A percentile compares a stretch with the other conserved stretches of the same genome.
These are phyloP conservation scores for Lactarius evosmus DNA, from an alignment of 768 basidiomycete species.

Conservation along the genomic window DNA sequence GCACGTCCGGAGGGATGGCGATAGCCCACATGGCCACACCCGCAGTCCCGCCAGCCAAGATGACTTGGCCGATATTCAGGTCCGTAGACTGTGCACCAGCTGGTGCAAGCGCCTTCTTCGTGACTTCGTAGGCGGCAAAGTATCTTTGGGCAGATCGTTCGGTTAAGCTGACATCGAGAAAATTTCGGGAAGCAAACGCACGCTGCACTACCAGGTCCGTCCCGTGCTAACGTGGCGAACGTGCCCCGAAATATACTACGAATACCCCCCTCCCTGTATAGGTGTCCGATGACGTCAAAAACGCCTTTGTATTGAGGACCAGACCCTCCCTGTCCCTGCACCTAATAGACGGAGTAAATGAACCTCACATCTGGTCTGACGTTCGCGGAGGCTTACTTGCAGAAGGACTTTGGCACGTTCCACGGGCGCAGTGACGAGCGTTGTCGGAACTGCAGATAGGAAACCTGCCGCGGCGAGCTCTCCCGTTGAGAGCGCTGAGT, in stretches of 20 bases:
- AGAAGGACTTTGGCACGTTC: conserved; percentile 95
- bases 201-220: conserved; percentile 96
- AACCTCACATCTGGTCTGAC: background rate
- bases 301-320: conserved; percentile 84
- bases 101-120: conserved; percentile 84
- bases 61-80: conserved; percentile 80
- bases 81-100: conserved; percentile 74
- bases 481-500: conserved; percentile 55
- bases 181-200: conserved; percentile 42
- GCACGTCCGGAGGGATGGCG: conserved; percentile 94
- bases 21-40: conserved; percentile 98
- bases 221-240: conserved; percentile 87
- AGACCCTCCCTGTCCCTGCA: conserved; percentile 82
- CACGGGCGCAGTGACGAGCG: conserved; percentile 90
- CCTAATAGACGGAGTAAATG: conserved; percentile 75
- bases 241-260: conserved; percentile 91
- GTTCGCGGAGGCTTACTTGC: conserved; percentile 52
- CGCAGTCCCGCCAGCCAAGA: conserved; percentile 89
- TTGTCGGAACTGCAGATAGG: conserved; percentile 89
- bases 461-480: conserved; percentile 94
- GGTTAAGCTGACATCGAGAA: conserved; percentile 10
- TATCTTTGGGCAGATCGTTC: conserved; percentile 53
- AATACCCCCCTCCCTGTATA: conserved; percentile 93
- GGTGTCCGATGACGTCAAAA: conserved; percentile 80
- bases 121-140: conserved; percentile 95